Evolutionary conservation across 2,329 filamentous ascomycete genomes (phyloP).

Genomic region (Chaetomium sp.): DNA sequence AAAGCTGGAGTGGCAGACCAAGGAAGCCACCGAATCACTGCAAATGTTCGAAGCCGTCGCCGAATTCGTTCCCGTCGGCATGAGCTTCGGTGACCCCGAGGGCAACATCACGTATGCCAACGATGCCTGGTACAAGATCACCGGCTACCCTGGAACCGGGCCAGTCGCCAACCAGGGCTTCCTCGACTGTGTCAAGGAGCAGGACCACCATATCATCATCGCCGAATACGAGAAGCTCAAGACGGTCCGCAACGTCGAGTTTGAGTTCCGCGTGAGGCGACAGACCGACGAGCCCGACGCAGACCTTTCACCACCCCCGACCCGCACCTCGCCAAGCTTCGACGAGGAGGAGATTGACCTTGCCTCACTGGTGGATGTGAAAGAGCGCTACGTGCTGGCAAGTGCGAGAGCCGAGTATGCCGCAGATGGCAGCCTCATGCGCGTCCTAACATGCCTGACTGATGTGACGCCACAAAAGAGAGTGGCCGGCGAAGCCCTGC

Average conservation of each 20-base stretch:
- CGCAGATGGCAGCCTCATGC: conserved; percentile 47
- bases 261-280: conserved; percentile 50
- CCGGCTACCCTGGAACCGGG: conserved; percentile 45
- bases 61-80: conserved; percentile 72
- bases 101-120: conserved; percentile 72
- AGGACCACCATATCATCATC: conserved; percentile 48
- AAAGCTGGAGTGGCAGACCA: conserved; percentile 60
- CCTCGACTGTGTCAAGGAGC: conserved; percentile 49
- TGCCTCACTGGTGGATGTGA: conserved; percentile 39
- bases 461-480: conserved; percentile 55
- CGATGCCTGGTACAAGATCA: conserved; percentile 62
- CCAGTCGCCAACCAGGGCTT: conserved; percentile 40
- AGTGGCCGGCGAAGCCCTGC: conserved; percentile 52
- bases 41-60: conserved; percentile 70
- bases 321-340: conserved; percentile 42
- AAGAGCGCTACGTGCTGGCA: conserved; percentile 50
- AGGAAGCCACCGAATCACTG: conserved; percentile 56
- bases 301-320: conserved; percentile 36
- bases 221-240: conserved; percentile 48
- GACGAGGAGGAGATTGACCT: conserved; percentile 43
- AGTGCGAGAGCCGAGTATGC: conserved; percentile 51
- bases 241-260: conserved; percentile 45
- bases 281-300: conserved; percentile 27
- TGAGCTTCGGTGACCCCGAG: conserved; percentile 68
- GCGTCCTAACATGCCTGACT: conserved; percentile 53